Evolutionary conservation across 441 rosid genomes (phyloP).

Genomic region (Hura crepitans): DNA sequence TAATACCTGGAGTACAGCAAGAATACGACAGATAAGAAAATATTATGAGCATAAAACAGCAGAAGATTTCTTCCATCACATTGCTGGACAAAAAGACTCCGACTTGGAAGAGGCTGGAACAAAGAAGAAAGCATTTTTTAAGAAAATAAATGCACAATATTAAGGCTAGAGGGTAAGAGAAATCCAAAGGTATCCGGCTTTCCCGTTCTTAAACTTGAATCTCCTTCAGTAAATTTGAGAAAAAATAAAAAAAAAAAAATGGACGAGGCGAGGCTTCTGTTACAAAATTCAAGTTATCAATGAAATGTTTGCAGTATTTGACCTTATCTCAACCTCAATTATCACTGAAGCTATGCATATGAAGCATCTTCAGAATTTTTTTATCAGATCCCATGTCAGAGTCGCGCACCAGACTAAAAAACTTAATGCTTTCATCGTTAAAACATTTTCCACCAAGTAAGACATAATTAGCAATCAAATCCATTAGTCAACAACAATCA

Average conservation of each 20-base stretch:
- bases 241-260: background rate
- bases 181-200: background rate
- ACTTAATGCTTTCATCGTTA: background rate
- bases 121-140: background rate
- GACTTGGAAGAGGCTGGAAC: too few species aligned
- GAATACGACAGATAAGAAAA: background rate
- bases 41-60: background rate
- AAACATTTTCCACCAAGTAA: background rate
- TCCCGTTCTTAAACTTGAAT: background rate
- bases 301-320: background rate
- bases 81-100: too few species aligned
- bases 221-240: background rate
- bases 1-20: constrained; percentile 49
- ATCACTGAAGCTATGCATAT: background rate
- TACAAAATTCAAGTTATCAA: background rate
- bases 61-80: background rate
- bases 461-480: background rate
- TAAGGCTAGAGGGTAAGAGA: background rate
- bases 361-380: background rate
- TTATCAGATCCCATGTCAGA: background rate
- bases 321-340: background rate
- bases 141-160: background rate
- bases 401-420: background rate
- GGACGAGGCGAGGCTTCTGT: background rate
- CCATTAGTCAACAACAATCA: background rate